Conservation (phyloP, 768 basidiomycete genomes). For the Tricholoma sp. region DNA sequence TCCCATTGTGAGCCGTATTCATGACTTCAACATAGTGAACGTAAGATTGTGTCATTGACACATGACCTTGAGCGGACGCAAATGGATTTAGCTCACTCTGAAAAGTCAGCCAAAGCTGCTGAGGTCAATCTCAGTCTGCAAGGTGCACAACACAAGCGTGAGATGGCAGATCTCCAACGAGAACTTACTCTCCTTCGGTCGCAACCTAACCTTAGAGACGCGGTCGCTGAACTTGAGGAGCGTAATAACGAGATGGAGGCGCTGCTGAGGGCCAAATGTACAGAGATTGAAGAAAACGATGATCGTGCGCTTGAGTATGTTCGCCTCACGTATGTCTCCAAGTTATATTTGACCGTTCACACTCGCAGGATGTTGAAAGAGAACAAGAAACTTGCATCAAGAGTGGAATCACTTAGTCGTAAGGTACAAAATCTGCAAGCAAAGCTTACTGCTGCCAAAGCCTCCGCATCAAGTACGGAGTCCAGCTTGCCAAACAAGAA, state of each 20-base stretch:
- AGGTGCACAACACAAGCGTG: slow-evolving; percentile 62
- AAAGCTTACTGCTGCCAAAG: slow-evolving; percentile 56
- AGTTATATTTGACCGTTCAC: slow-evolving; percentile 6
- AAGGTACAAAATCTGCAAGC: slow-evolving; percentile 70
- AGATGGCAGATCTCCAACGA: slow-evolving; percentile 50
- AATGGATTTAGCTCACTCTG: slow-evolving; percentile 42
- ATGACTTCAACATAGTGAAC: slow-evolving; percentile 36
- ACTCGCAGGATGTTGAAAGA: slow-evolving; percentile 63
- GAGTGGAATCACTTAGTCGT: slow-evolving; percentile 66
- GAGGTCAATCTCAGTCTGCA: slow-evolving; percentile 66
- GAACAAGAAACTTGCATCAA: slow-evolving; percentile 69
- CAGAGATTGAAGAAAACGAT: slow-evolving; percentile 82
- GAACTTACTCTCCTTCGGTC: slow-evolving; percentile 50
- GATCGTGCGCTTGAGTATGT: slow-evolving; percentile 76
- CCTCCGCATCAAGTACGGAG: slow-evolving; percentile 18
- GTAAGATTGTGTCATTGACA: slow-evolving; percentile 32
- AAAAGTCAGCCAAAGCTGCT: slow-evolving; percentile 55
- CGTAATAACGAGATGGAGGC: slow-evolving; percentile 75
- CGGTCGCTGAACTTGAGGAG: slow-evolving; percentile 58
- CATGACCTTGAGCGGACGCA: slow-evolving; percentile 37
- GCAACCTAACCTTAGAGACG: slow-evolving; percentile 50
- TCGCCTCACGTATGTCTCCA: slow-evolving; percentile 3
- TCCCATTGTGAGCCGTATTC: slow-evolving; percentile 1
- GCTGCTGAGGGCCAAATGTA: slow-evolving; percentile 59
- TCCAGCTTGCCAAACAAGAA: slow-evolving; percentile 3